Evolutionary conservation across 148 eudicot genomes (phyloP).

Genomic region (Rhododendron simsii): DNA sequence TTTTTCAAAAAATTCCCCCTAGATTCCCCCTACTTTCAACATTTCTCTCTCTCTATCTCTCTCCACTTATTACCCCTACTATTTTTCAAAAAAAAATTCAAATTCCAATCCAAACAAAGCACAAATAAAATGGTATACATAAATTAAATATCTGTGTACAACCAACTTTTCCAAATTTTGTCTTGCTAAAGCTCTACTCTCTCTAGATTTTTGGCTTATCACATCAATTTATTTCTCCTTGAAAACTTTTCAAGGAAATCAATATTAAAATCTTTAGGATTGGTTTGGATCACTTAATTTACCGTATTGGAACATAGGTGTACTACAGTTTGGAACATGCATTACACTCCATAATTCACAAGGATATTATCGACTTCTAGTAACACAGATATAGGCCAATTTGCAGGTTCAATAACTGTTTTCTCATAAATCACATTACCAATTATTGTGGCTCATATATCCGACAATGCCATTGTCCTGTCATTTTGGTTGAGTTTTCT

Average conservation of each 20-base stretch:
- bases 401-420: neutral
- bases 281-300: neutral
- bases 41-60: too few relatives aligned
- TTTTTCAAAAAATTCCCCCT: too few relatives aligned
- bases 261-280: neutral
- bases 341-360: neutral
- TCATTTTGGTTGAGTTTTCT: too few relatives aligned
- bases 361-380: neutral
- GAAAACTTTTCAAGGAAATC: neutral
- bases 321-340: neutral
- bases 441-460: too few relatives aligned
- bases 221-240: neutral
- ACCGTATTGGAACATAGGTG: neutral
- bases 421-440: too few relatives aligned
- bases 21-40: too few relatives aligned
- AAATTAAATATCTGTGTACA: too few relatives aligned
- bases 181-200: neutral
- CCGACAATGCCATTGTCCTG: too few relatives aligned
- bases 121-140: neutral
- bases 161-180: neutral
- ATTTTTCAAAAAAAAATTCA: too few relatives aligned
- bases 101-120: too few relatives aligned
- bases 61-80: too few relatives aligned
- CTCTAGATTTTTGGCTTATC: neutral
- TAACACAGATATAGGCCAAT: neutral